Conservation (phyloP, 306 rosid genomes). For the Sechiopsis laciniata region DNA sequence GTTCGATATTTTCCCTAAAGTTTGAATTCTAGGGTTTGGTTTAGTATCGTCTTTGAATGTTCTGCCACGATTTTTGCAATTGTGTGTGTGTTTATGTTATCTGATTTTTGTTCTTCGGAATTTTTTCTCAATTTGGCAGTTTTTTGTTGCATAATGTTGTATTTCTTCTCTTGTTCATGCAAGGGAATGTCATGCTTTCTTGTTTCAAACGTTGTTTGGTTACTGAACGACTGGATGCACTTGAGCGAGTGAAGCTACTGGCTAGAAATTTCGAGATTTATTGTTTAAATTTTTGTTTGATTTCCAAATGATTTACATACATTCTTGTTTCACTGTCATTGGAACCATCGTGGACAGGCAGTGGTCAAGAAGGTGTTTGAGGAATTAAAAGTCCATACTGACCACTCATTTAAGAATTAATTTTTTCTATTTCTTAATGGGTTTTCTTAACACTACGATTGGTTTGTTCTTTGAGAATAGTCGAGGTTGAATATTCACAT, state of each 20-base stretch:
- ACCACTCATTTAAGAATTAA: no score
- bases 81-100: neutral
- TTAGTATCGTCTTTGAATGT: neutral
- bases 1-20: neutral
- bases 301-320: neutral
- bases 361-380: no score
- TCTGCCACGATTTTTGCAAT: neutral
- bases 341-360: no score
- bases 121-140: neutral
- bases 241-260: neutral
- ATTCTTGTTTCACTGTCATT: no score
- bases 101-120: neutral
- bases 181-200: neutral
- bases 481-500: no score
- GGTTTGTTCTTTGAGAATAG: no score
- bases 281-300: neutral
- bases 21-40: slow-evolving; percentile 5
- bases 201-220: neutral
- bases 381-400: no score
- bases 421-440: no score
- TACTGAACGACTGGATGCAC: neutral
- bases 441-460: no score
- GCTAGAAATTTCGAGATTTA: neutral
- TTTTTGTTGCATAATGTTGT: neutral
- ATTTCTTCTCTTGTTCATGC: neutral